Evolutionary conservation across 2,329 filamentous ascomycete genomes (phyloP), one percentile per base, ranked within the genome.

Genomic region (Penicillium paneum): DNA sequence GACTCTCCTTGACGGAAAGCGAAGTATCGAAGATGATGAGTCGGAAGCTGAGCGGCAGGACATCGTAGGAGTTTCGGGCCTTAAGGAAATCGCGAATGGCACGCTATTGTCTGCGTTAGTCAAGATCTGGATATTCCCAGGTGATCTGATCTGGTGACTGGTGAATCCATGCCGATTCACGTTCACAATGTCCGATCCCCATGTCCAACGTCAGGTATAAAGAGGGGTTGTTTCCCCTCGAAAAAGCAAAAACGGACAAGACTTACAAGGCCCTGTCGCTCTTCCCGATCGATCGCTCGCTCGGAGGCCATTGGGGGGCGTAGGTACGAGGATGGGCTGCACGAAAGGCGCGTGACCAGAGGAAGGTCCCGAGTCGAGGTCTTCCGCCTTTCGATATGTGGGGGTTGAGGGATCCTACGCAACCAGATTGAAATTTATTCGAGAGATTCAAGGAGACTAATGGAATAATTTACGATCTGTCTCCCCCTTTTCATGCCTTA

Each of bases 61-160:
- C 94, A 77, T 99, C 94, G 79, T 99, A 99, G 74, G 92, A 97
- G 34, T 91, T 97, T 70, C 94, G 88, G 65, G 95, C 88, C 75
- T 92, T 96, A 71, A 99, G 86, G 77, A 99, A 99, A 66, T 96
- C 90, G 75, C 94, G 89, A 67, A 97, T 92, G 60, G 89, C 88
- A 79, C 87, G 87, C 92, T 96, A 75, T 62, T 65, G 1, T 24
- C 21, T 55, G 53, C 61, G 55, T 71, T 67, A 72, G 67, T 64
- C 57, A 59, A 56, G 57, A 60, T 59, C 52, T 54, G 44, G 61
- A 61, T 60, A 49, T 49, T 38, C 17, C 17, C 40, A 52, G 45
- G 28, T 32, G 36, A 49, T 34, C 28, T 32, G 28, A 49, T 34
- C 28, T 49, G 47, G 47, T 49, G 36, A 49, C 47, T 41, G 35